Base-by-base conservation (phyloP, 176 grass and related monocot species). In the Luzula sylvatica region DNA sequence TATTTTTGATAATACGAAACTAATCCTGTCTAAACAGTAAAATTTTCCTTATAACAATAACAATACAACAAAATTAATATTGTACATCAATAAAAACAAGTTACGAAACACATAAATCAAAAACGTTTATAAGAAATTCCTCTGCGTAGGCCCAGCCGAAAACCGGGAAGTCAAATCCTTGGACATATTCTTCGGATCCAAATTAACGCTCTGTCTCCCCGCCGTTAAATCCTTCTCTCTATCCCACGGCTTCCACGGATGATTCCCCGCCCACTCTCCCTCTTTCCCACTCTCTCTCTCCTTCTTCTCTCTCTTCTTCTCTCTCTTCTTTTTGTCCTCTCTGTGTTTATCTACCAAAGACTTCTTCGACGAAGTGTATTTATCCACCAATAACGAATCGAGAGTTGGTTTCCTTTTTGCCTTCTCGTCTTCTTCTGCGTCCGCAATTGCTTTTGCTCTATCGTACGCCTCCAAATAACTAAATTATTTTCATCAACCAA, bases 191-290 rank as follows among this genome's bases (percentile, higher is more conserved):
- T 82, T 75, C 13, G 70, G 44, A 45, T 96, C 84, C 9, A 96
- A 59, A 66, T 69, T 70, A 4, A 82, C 84, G 12, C 70, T 82
- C 65, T 86, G 81, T 46, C 92, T 58, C 11, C 84, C 92, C 17
- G 81, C 92, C 32, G 69, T 22, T 21, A 96, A 65, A 79, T 96
- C 84, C 56, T 89, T 96, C 57, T 96, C 90, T 11, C 90, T 73
- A 13, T 96, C 90, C 90, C 90, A 96, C 4, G 90, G 90, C 61
- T 96, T 89, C 90, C 90, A 96, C 20, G 90, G 90, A 70, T 89
- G 92, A 38, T 71, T 78, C 61, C 65, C 92, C 42, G 82, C 74
- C 92, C 84, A 96, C 75, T 73, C 90, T 42, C 85, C 74, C 75
- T 79, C 76, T 50, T 73, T 80, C 2, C 19, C 38, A 15, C 46